Evolutionary conservation across 371 early-diverging fungal genomes (phyloP).

Genomic region (Lichtheimia hyalospora): DNA sequence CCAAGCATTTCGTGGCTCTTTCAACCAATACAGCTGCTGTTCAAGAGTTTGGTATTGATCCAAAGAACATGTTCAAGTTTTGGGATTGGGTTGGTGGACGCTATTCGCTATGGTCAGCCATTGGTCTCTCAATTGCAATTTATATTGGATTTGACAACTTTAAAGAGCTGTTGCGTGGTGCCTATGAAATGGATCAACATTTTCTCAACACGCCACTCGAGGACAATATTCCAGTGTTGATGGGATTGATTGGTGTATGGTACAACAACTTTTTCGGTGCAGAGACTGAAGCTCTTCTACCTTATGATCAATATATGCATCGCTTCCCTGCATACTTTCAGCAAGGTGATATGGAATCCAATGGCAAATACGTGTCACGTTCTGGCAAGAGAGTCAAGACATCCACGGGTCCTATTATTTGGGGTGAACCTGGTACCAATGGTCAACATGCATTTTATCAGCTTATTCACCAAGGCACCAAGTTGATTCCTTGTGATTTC

Average conservation of each 20-base stretch:
- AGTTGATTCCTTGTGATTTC: constrained; percentile 95
- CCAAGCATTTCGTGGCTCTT: constrained; percentile 98
- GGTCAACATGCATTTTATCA: constrained; percentile 99
- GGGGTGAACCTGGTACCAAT: constrained; percentile 99
- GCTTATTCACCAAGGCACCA: constrained; percentile 98
- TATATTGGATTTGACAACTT: constrained; percentile 97
- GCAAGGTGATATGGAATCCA: constrained; percentile 99
- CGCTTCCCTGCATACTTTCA: constrained; percentile 98
- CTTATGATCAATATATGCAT: constrained; percentile 98
- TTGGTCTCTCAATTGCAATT: constrained; percentile 95
- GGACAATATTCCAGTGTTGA: constrained; percentile 90
- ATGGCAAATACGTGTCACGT: constrained; percentile 95
- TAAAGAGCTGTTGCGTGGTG: constrained; percentile 88
- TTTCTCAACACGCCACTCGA: constrained; percentile 87
- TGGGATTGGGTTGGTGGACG: constrained; percentile 99
- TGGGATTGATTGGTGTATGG: constrained; percentile 93
- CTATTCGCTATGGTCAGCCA: constrained; percentile 99
- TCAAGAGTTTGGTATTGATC: constrained; percentile 89
- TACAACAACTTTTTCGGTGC: constrained; percentile 98
- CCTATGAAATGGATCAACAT: constrained; percentile 96
- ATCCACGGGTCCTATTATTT: constrained; percentile 96
- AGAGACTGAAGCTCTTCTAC: constrained; percentile 94
- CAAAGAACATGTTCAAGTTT: constrained; percentile 97
- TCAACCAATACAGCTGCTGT: constrained; percentile 94
- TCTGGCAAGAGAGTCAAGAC: constrained; percentile 75